Evolutionary conservation across 2,329 filamentous ascomycete genomes (phyloP), one percentile per base, ranked within the genome.

Genomic region (Pseudogymnoascus sp.): DNA sequence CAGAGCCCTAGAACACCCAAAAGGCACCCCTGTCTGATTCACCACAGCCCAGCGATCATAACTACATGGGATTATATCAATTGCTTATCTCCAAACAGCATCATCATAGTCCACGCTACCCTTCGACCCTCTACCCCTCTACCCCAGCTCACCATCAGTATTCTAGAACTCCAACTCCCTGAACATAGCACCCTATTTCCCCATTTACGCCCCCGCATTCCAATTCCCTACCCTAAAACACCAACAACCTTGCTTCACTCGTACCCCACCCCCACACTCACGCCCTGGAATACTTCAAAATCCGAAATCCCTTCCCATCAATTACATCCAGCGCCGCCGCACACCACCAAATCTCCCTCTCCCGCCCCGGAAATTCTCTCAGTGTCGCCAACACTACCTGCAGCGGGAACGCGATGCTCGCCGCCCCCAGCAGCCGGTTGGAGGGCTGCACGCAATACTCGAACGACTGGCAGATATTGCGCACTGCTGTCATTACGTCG

Each of bases 391-490:
- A 66, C 4, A 67, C 67, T 5, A 71, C 66, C 26, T 66, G 66
- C 35, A 71, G 29, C 4, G 70, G 68, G 17, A 69, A 66, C 4
- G 70, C 63, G 2, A 66, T 54, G 4, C 37, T 44, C n/a, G 65
- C 63, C 1, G 64, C 58, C 1, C 64, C 66, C 8, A 63, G 54
- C 33, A 63, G 63, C 10, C 63, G 17, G 61, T 68, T 68, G 1
- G 68, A 63, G 3, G 70, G 65, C 37, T 68, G 62, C 39, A 72
- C 37, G 54, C 68, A 70, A 57, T 71, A 75, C 60, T 74, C 69
- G 8, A 75, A 60, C 0, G 72, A 72, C 59, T 73, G 70, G 57
- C 73, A 73, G 37, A 76, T 72, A 54, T 71, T 70, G 15, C 68
- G 68, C 5, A 68, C 71, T 57, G 71, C 63, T 5, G 59, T 39